Conservation (phyloP, 306 rosid species). For the Prunus campanulata region DNA sequence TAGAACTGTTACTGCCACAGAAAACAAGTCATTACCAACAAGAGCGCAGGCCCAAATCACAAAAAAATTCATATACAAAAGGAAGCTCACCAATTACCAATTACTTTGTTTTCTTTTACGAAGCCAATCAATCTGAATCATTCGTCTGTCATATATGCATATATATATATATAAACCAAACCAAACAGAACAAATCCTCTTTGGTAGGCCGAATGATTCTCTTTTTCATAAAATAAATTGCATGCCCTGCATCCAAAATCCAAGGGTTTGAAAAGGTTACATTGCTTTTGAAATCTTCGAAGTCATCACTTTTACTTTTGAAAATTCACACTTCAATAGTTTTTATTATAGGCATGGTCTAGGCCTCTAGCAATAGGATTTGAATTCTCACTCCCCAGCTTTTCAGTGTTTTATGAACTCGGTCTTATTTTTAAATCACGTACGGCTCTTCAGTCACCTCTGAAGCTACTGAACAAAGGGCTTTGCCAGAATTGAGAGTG, state of each 20-base stretch:
- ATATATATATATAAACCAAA: neutral
- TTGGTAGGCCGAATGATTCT: conserved; percentile 6
- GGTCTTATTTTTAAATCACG: neutral
- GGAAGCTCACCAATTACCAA: conserved; percentile 12
- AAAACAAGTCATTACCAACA: neutral
- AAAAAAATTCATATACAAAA: neutral
- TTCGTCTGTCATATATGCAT: neutral
- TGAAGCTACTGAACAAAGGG: conserved; percentile 10
- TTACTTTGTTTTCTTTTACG: neutral
- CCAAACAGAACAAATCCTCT: conserved; percentile 10
- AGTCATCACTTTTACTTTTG: conserved; percentile 60
- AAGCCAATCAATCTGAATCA: neutral
- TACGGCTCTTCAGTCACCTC: conserved; percentile 8
- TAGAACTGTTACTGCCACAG: conserved; percentile 22
- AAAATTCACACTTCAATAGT: conserved; percentile 26
- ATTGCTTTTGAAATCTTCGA: conserved; percentile 53
- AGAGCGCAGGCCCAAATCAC: neutral
- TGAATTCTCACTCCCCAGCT: conserved; percentile 27
- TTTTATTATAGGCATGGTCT: neutral
- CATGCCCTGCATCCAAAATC: conserved; percentile 11
- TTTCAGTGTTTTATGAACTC: neutral
- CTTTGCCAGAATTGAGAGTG: neutral
- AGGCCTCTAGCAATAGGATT: conserved; percentile 22
- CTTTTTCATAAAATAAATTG: neutral
- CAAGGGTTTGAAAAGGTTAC: conserved; percentile 19